Percentiles rank a stretch among this genome's conserved stretches.
Evolutionary conservation across 2,329 filamentous ascomycete genomes (phyloP).

Genomic region (Aspergillus latus): DNA sequence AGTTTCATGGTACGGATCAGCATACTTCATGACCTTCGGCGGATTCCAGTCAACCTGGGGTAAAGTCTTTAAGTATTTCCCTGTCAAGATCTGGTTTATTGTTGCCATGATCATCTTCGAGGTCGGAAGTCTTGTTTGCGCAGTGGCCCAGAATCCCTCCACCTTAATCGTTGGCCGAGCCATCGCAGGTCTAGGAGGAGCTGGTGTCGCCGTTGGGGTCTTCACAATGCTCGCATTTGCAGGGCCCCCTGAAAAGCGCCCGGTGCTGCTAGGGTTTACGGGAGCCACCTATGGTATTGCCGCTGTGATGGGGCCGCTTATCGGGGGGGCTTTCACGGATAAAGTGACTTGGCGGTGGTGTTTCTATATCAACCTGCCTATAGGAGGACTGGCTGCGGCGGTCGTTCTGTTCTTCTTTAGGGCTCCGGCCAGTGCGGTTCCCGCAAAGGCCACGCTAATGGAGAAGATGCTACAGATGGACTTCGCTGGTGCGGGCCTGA

Average conservation of each 20-base stretch:
- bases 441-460: not conserved
- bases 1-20: constrained; percentile 41
- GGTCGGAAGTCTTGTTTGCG: not conserved
- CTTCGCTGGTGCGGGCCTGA: constrained; percentile 53
- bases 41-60: constrained; percentile 45
- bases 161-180: not conserved
- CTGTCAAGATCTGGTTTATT: not conserved
- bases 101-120: not conserved
- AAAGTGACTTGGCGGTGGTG: constrained; percentile 38
- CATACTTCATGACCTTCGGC: constrained; percentile 47
- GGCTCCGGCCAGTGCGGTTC: not conserved
- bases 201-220: not conserved
- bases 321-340: constrained; percentile 21
- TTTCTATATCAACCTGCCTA: constrained; percentile 59
- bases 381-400: constrained; percentile 46
- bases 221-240: not conserved
- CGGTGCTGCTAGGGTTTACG: not conserved
- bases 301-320: not conserved
- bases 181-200: not conserved
- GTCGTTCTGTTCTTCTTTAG: constrained; percentile 35
- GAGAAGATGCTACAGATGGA: constrained; percentile 13
- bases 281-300: not conserved
- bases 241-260: not conserved
- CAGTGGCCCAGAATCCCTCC: not conserved
- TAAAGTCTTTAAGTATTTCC: not conserved